phyloP scores from a whole-genome alignment of 192 early-diverging fungal species.

The Coemansia interrupta region DNA sequence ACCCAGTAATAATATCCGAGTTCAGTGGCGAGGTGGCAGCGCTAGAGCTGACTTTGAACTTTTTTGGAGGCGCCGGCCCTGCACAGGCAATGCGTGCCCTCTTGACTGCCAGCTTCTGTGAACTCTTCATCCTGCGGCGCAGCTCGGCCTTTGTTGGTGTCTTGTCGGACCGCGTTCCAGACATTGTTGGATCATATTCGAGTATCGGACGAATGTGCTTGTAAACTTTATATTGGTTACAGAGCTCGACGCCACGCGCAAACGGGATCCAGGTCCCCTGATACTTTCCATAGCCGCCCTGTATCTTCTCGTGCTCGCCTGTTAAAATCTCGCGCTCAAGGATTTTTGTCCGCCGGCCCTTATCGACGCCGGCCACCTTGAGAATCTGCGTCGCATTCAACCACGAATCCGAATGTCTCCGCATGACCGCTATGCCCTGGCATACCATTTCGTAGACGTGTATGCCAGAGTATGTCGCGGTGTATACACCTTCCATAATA shows the following conservation, averaged over 20 bases:
- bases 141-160: slow-evolving; percentile 59
- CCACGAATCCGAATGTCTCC: slow-evolving; percentile 78
- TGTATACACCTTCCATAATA: slow-evolving; percentile 59
- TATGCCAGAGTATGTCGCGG: slow-evolving; percentile 89
- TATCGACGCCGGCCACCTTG: slow-evolving; percentile 94
- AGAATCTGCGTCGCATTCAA: slow-evolving; percentile 98
- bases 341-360: slow-evolving; percentile 87
- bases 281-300: slow-evolving; percentile 98
- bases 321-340: slow-evolving; percentile 88
- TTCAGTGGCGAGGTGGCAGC: slow-evolving; percentile 43
- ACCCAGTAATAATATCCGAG: slow-evolving; percentile 24
- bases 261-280: slow-evolving; percentile 94
- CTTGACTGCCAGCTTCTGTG: slow-evolving; percentile 21
- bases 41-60: slow-evolving; percentile 20
- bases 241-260: slow-evolving; percentile 74
- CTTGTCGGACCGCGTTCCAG: slow-evolving; percentile 47
- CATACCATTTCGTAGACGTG: slow-evolving; percentile 94
- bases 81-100: slow-evolving; percentile 13
- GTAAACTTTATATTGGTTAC: slow-evolving; percentile 76
- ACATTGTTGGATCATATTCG: slow-evolving; percentile 67
- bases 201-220: slow-evolving; percentile 71
- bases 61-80: slow-evolving; percentile 5
- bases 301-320: slow-evolving; percentile 90
- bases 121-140: slow-evolving; percentile 27
- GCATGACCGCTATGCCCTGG: slow-evolving; percentile 72